Evolutionary conservation across 225 moss, liverwort and hornwort genomes (phyloP), one percentile per base, ranked within the genome.

Genomic region (Pseudisothecium myosuroides): DNA sequence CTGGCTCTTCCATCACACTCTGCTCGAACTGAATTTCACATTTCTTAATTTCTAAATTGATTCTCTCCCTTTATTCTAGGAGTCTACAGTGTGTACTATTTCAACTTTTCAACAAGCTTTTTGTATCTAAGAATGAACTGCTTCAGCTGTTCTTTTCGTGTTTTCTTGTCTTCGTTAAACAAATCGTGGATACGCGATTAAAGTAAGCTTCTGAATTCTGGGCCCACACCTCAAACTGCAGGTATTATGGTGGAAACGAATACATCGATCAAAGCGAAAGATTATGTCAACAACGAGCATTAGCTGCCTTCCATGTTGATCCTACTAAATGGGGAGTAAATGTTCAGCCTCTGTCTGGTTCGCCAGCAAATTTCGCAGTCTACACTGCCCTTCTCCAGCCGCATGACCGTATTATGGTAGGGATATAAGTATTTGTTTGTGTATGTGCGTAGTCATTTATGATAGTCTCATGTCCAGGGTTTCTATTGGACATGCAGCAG

Each of bases 181-280:
- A 20, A 54, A 36, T 61, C 31, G n/a, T 50, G 39, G 41, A 81
- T 82, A 55, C 31, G 18, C 61, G 74, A 68, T 26, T 59, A n/a
- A 47, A 37, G 36, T 56, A 45, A 43, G 71, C 86, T 24, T 69
- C 77, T 89, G 61, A 83, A 63, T 72, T 83, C 49, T 88, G 64
- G 80, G 28, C 58, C 43, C 34, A 32, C 82, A 17, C 41, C 61
- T 85, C 68, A 17, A 36, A 43, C 61, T 90, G 54, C 86, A 97
- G 96, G 81, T 96, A 98, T 85, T 98, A 98, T 87, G 96, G 98
- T 82, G 98, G 96, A 80, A 98, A 96, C 50, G 96, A 96, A 61
- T 96, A 91, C 87, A 98, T 98, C 59, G 96, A 96, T 75, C 94
- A 96, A 88, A 95, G 94, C 52, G 96, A 98, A 92, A 90, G 92